Base-by-base conservation (phyloP, 129 eudicot species). In the Calendula officinalis region DNA sequence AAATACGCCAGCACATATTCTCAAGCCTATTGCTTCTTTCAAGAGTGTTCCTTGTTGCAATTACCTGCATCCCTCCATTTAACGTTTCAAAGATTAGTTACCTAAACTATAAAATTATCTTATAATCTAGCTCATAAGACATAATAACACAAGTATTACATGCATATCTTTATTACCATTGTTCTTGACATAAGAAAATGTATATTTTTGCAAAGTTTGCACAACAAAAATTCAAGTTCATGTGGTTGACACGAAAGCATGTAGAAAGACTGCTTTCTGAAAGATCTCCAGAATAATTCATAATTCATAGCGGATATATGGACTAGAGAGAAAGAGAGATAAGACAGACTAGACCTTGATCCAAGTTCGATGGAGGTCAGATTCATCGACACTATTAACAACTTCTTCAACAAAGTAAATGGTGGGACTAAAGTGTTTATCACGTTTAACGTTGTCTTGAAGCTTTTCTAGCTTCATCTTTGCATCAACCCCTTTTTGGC, bases 1-100 rank as follows among this genome's bases (percentile, higher is more conserved):
- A 88, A 69, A 88, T 84, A 17, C 91, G 84, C 96, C 91, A 88
- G 77, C 91, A 84, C 91, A 88, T 88, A 75, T 88, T 88, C 89
- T 88, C 91, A 4, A 88, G 96, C 72, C 96, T 84, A 70, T 81
- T 81, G 71, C 81, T 84, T 62, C 91, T 75, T 56, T 82, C 86
- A 48, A 71, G 88, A 62, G 84, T 79, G 71, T 88, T 88, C 83
- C 96, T 84, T 45, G 96, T 88, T 54, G 96, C 96, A 53, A 82
- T 78, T 27, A 84, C 86, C 95, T 87, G 86, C 64, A 52, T 57
- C 52, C 16, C 64, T 62, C 77, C 64, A 38, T 41, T 42, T 55
- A 17, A 45, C 58, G 9, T 65, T 44, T 56, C 60, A 38, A 55
- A 54, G 59, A 57, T 72, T 44, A 63, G 50, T 43, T 10, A 49